phyloP scores from a whole-genome alignment of 2,329 filamentous ascomycete genomes.

The Huntiella abstrusa region DNA sequence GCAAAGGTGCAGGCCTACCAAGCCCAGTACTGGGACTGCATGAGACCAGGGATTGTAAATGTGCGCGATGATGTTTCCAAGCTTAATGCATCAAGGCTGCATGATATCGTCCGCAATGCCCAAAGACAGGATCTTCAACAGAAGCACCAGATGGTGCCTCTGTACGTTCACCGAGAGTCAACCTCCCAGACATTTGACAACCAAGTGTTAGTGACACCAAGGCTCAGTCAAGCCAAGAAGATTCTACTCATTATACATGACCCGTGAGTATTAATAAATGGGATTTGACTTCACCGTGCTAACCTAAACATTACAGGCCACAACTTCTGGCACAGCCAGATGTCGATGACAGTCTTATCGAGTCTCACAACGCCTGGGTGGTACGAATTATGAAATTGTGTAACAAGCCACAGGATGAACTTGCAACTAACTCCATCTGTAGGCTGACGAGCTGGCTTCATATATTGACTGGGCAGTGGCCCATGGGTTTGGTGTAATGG shows the following conservation, averaged over 20 bases:
- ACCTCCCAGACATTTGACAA: constrained; percentile 66
- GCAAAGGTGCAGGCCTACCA: constrained; percentile 41
- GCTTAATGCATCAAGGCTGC: constrained; percentile 43
- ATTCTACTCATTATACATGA: constrained; percentile 82
- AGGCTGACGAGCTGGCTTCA: constrained; percentile 64
- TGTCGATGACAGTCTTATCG: constrained; percentile 50
- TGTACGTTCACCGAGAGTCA: constrained; percentile 58
- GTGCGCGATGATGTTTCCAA: constrained; percentile 32
- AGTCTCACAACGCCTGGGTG: constrained; percentile 73
- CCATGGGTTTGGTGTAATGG: constrained; percentile 69
- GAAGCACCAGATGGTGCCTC: constrained; percentile 56
- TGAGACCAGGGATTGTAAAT: constrained; percentile 49
- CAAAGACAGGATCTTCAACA: constrained; percentile 55
- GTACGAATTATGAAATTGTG: constrained; percentile 33
- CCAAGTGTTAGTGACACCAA: constrained; percentile 65
- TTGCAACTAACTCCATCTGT: constrained; percentile 8
- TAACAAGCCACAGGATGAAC: background rate
- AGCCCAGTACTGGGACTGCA: constrained; percentile 68
- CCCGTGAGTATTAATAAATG: constrained; percentile 38
- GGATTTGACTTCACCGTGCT: background rate
- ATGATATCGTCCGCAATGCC: constrained; percentile 62
- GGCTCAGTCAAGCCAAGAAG: constrained; percentile 45
- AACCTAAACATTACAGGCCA: constrained; percentile 29
- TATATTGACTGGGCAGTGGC: constrained; percentile 71
- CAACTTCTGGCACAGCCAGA: constrained; percentile 50